Evolutionary conservation across 2,329 filamentous ascomycete species (phyloP), one percentile per base, ranked within the genome.

Genomic region (Monilinia fructicola): DNA sequence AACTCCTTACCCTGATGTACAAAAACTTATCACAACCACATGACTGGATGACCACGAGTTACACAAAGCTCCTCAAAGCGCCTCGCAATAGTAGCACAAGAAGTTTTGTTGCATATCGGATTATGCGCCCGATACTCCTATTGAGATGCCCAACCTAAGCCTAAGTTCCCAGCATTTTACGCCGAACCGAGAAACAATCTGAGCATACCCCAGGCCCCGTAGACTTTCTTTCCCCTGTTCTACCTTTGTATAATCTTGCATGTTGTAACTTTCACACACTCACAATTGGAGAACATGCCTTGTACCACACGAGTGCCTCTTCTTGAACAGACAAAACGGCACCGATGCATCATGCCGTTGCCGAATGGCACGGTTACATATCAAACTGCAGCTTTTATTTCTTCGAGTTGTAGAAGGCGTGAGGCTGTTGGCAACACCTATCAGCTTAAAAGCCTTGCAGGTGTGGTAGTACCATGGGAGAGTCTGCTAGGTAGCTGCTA

Each of bases 41-140:
- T 54, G 54, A 65, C 26, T 38, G 4, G 52, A 11, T 28, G 48
- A 48, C 60, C 54, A 54, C 26, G 23, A 35, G 58, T 54, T 16
- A 63, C 65, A 62, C 50, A 42, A 54, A 21, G 26, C 21, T 26
- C 54, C 21, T 21, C 12, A 53, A 59, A 50, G 35, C 21, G 42
- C 23, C 23, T 53, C 18, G 55, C n/a, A 18, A 23, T 7, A 38
- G 23, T 62, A 2, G 18, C 12, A 28, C 56, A 54, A 44, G 23
- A 48, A 58, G 53, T 56, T 67, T 67, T 67, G 65, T 67, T 67
- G 65, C 65, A 67, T 56, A 58, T 67, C 65, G 40, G 42, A 67
- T 67, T 67, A 35, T 64, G 53, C 40, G 65, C 65, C 65, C 35
- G 53, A 67, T 64, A 14, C 23, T 54, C 26, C 18, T 35, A 42